Evolutionary conservation across 2,329 filamentous ascomycete genomes (phyloP).

Genomic region (Ophiocordyceps camponoti-saundersi): DNA sequence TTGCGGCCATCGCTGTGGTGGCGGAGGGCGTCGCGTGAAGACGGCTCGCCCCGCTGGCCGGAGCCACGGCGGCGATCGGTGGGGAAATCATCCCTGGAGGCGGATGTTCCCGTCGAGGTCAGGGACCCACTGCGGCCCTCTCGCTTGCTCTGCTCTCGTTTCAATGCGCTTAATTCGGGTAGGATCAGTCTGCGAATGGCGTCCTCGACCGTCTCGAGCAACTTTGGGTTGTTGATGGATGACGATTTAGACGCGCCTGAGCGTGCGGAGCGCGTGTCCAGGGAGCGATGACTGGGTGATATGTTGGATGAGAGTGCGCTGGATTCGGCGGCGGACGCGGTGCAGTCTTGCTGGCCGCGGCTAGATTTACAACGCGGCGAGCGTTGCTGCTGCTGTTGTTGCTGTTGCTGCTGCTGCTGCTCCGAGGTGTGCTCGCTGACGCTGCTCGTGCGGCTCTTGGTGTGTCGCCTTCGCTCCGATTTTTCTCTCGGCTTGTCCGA

Average conservation of each 20-base stretch:
- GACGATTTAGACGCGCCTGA: conserved; percentile 38
- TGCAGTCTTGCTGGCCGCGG: conserved; percentile 33
- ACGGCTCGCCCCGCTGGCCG: conserved; percentile 32
- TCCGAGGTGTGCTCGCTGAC: conserved; percentile 29
- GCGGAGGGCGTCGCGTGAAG: conserved; percentile 30
- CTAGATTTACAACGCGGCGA: conserved; percentile 33
- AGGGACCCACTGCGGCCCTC: conserved; percentile 52
- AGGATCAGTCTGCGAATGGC: conserved; percentile 79
- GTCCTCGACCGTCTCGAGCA: conserved; percentile 84
- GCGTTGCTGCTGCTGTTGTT: conserved; percentile 16
- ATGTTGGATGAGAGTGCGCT: conserved; percentile 36
- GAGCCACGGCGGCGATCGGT: conserved; percentile 45
- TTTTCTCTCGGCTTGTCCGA: conserved; percentile 26
- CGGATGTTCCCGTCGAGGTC: conserved; percentile 36
- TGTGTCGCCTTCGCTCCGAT: conserved; percentile 27
- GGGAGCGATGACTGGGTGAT: conserved; percentile 35
- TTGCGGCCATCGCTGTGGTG: conserved; percentile 26
- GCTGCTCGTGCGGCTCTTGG: conserved; percentile 33
- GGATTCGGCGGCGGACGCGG: conserved; percentile 34
- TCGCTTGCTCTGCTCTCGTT: conserved; percentile 72
- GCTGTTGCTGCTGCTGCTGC: conserved; percentile 12
- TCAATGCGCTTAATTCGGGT: conserved; percentile 80
- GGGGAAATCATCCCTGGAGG: conserved; percentile 37
- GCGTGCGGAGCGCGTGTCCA: conserved; percentile 34
- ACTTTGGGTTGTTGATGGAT: conserved; percentile 80